phyloP scores from a whole-genome alignment of 257 asterid species.

The Rubia yunnanensis region DNA sequence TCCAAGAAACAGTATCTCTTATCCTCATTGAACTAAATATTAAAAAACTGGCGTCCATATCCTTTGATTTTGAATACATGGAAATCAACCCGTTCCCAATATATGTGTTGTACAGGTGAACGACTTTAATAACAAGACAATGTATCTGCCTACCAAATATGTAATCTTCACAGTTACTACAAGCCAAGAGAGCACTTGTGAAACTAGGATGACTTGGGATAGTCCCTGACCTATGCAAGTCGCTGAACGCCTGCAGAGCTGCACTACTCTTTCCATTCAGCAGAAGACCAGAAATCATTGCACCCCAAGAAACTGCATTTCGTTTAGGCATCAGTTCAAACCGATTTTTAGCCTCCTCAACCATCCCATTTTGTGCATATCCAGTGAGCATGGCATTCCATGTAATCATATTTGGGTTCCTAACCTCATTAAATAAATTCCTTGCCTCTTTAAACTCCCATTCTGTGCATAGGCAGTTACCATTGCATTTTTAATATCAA shows the following conservation, averaged over 20 bases:
- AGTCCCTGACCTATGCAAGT: conserved; percentile 13
- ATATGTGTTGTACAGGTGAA: conserved; percentile 12
- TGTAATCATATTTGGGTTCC: conserved; percentile 10
- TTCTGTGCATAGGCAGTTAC: conserved; percentile 18
- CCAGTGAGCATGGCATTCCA: conserved; percentile 21
- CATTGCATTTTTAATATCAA: conserved; percentile 19
- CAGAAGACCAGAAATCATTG: conserved; percentile 19
- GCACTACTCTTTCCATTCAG: conserved; percentile 11
- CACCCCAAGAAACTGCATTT: conserved; percentile 19
- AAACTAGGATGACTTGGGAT: conserved; percentile 11
- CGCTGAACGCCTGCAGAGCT: conserved; percentile 13
- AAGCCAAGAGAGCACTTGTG: conserved; percentile 18
- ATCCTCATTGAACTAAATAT: conserved; percentile 3
- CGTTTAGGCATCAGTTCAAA: conserved; percentile 17
- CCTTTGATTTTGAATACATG: conserved; percentile 22
- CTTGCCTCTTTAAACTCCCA: conserved; percentile 18
- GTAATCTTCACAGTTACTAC: conserved; percentile 15
- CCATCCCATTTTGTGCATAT: conserved; percentile 22
- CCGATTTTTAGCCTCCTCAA: conserved; percentile 17
- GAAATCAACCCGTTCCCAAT: conserved; percentile 21
- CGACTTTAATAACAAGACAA: conserved; percentile 14
- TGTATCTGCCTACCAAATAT: conserved; percentile 19
- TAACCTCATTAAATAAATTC: conserved; percentile 13
- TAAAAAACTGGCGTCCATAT: conserved; percentile 9
- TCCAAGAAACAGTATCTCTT: conserved; percentile 13